Evolutionary conservation across 768 basidiomycete genomes (phyloP), one percentile per base, ranked within the genome.

Genomic region (Phylloporus rhodoxanthus): DNA sequence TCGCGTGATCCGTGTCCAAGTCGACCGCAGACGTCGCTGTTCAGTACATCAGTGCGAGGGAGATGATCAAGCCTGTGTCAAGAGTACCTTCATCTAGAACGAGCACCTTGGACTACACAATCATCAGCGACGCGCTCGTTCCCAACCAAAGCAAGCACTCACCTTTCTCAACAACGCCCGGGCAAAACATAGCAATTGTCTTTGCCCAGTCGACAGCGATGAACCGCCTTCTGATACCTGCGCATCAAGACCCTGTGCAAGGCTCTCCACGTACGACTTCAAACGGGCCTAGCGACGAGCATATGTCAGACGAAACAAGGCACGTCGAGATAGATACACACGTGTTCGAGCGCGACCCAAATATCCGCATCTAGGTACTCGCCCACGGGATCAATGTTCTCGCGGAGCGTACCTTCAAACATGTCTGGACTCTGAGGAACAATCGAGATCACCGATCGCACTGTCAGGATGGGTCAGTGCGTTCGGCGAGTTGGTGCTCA

Each of bases 381-480:
- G 1, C 85, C 85, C 15, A 87, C 77, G 8, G 93, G 94, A 65
- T 96, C 94, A 50, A 96, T 85, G 60, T 96, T 96, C 57, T 91
- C 83, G 47, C 91, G 78, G 14, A 91, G 67, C 1, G 84, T 83
- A 5, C 86, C 86, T 61, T 84, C 82, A 53, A 84, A 85, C 20
- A 85, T 59, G 61, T 84, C 83, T 4, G 82, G 79, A 53, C 71
- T 82, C 66, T 94, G 91, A 2, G 91, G 91, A 14, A 93, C 90
- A 61, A 94, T 94, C 3, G 88, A 86, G 51, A 94, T 82, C 32
- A 76, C 75, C 4, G 84, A 85, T 7, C 89, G 82, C 42, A 91
- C 87, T 57, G 43, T 50, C 11, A 26, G 2, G 4, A 11, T 15
- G 19, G 0, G 13, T 60, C 6, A 54, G 42, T 17, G 15, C 5